A percentile compares a stretch with the other conserved stretches of the same genome.
Conservation (phyloP, 2,329 filamentous ascomycete species). For the Chrysoporthe austroafricana region DNA sequence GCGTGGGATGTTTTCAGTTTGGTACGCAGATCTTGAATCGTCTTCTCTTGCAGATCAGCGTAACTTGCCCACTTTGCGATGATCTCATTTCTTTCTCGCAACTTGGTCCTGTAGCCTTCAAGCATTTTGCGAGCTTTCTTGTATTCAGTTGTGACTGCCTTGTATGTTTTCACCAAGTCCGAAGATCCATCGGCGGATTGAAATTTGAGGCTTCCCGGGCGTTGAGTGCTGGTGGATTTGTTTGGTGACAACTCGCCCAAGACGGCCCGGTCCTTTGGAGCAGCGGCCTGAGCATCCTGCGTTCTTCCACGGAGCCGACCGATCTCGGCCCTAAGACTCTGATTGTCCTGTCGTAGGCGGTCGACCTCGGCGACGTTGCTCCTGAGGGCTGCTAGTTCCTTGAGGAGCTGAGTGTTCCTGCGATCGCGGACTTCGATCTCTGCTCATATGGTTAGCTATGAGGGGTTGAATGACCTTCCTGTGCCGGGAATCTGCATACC, state of each 20-base stretch:
- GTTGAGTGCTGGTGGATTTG: constrained; percentile 5
- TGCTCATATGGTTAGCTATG: constrained; percentile 24
- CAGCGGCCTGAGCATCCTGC: constrained; percentile 18
- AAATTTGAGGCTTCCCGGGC: not conserved
- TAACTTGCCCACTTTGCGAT: constrained; percentile 51
- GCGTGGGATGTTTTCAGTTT: constrained; percentile 31
- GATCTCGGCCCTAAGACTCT: constrained; percentile 44
- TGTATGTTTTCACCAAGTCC: constrained; percentile 28
- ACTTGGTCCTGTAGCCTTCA: constrained; percentile 44
- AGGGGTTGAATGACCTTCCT: too few species aligned
- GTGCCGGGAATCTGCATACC: constrained; percentile 35
- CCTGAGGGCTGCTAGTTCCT: constrained; percentile 43
- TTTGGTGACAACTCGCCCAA: constrained; percentile 29
- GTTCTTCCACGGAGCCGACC: constrained; percentile 33
- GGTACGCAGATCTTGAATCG: constrained; percentile 48
- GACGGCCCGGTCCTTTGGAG: constrained; percentile 14
- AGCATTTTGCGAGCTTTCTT: constrained; percentile 45
- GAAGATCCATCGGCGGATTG: not conserved
- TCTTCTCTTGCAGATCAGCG: constrained; percentile 47
- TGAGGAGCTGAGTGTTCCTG: constrained; percentile 34
- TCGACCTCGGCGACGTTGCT: constrained; percentile 39
- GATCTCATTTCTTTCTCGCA: constrained; percentile 46
- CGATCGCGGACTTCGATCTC: constrained; percentile 34
- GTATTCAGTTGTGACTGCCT: constrained; percentile 35
- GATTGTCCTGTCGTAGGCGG: constrained; percentile 48